A percentile compares a stretch with the other conserved stretches of the same genome.
phyloP scores from a whole-genome alignment of 2,329 filamentous ascomycete genomes.

The Hypoxylon sp. region DNA sequence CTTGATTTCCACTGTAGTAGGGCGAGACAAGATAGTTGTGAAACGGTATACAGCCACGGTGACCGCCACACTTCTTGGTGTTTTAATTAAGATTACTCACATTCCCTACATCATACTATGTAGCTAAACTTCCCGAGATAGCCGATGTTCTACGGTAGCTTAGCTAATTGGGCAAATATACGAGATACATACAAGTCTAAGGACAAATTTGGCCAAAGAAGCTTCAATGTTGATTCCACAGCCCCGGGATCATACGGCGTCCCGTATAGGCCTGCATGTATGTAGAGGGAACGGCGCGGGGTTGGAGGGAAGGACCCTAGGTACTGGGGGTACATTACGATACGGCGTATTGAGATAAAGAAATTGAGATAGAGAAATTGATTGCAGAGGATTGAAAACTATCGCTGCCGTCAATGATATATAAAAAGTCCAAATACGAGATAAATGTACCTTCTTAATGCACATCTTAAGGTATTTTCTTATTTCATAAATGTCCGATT shows the following conservation, averaged over 20 bases:
- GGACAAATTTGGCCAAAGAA: slow-evolving; percentile 5
- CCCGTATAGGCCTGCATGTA: neutral
- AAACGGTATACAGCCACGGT: slow-evolving; percentile 13
- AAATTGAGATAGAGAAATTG: neutral
- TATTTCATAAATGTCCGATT: neutral
- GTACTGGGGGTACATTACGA: neutral
- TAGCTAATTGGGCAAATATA: slow-evolving; percentile 6
- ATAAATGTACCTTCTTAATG: neutral
- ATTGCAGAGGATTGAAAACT: neutral
- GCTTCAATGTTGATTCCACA: slow-evolving; percentile 32
- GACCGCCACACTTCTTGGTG: neutral
- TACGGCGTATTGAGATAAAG: slow-evolving; percentile 4
- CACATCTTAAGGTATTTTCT: neutral
- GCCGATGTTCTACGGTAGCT: neutral
- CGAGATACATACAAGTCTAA: neutral
- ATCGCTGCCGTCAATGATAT: neutral
- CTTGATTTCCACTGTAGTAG: slow-evolving; percentile 1
- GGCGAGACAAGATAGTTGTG: slow-evolving; percentile 4
- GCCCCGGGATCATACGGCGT: slow-evolving; percentile 8
- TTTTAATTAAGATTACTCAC: slow-evolving; percentile 8
- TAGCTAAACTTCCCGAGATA: neutral
- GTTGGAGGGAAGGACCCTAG: neutral
- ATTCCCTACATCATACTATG: slow-evolving; percentile 6
- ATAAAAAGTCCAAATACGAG: neutral
- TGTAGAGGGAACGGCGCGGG: neutral